These are phyloP conservation scores for Yamadazyma trypodendri DNA, from an alignment of 1,139 yeast genomes.

Conservation along the genomic window DNA sequence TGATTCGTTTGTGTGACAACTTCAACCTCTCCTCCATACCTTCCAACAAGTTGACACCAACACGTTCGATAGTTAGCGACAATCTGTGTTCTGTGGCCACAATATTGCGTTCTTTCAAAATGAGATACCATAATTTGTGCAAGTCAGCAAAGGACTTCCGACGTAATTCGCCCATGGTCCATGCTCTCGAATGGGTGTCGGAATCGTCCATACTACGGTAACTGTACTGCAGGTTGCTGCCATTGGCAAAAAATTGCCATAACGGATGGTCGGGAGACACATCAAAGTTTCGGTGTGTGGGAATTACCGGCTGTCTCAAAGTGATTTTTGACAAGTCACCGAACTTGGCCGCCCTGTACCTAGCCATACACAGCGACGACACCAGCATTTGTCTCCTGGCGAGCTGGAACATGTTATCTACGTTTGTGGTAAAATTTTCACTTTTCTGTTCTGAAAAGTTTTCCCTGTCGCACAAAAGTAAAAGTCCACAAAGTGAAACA, in stretches of 20 bases:
- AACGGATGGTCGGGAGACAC: slow-evolving; percentile 88
- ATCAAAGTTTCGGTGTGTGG: slow-evolving; percentile 68
- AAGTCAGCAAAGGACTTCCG: slow-evolving; percentile 89
- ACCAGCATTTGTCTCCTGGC: slow-evolving; percentile 20
- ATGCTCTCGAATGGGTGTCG: slow-evolving; percentile 63
- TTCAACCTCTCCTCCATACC: slow-evolving; percentile 36
- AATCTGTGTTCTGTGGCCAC: slow-evolving; percentile 71
- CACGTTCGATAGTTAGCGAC: slow-evolving; percentile 29
- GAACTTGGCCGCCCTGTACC: slow-evolving; percentile 31
- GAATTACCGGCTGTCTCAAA: slow-evolving; percentile 83
- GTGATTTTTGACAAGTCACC: slow-evolving; percentile 29
- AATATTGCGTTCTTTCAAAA: slow-evolving; percentile 79
- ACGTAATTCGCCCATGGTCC: slow-evolving; percentile 88
- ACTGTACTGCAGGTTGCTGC: slow-evolving; percentile 44
- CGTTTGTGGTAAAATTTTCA: slow-evolving; percentile 6
- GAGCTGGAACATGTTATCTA: slow-evolving; percentile 5
- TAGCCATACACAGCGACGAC: slow-evolving; percentile 17
- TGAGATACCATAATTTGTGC: slow-evolving; percentile 86
- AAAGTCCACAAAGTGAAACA: too few species aligned
- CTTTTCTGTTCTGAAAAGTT: slow-evolving; percentile 1
- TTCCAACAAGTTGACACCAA: slow-evolving; percentile 25
- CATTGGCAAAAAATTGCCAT: slow-evolving; percentile 86
- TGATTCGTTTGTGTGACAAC: slow-evolving; percentile 57
- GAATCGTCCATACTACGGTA: slow-evolving; percentile 61
- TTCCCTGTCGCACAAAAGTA: background rate